Conservation (phyloP, 306 rosid genomes). For the Cajanus cajan region DNA sequence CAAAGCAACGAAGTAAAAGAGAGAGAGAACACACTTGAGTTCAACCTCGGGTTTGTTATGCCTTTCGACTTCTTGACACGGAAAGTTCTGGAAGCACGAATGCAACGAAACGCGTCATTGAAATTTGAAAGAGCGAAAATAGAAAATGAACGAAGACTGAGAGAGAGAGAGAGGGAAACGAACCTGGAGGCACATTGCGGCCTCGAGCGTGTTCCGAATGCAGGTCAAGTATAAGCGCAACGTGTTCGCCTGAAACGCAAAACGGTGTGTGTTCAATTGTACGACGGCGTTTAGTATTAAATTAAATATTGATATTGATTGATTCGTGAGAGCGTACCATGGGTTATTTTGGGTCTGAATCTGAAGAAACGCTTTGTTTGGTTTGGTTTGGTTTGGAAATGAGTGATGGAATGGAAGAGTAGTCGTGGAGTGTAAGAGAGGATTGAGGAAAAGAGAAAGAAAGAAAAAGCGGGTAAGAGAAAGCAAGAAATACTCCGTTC, state of each 20-base stretch:
- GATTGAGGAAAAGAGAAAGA: not conserved
- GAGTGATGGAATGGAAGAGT: not conserved
- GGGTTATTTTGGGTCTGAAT: not conserved
- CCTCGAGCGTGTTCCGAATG: constrained; percentile 89
- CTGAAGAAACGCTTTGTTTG: not conserved
- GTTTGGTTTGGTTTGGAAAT: not conserved
- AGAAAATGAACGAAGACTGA: not conserved
- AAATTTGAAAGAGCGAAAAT: not conserved
- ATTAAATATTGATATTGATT: not conserved
- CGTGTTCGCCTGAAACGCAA: constrained; percentile 53
- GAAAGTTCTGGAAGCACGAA: constrained; percentile 65
- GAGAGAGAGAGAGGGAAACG: not conserved
- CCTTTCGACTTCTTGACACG: constrained; percentile 99
- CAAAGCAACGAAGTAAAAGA: too few relatives aligned
- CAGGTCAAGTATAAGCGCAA: constrained; percentile 79
- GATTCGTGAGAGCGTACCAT: not conserved
- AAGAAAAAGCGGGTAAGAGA: not conserved
- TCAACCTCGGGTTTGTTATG: constrained; percentile 99
- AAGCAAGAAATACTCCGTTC: not conserved
- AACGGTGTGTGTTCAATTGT: not conserved
- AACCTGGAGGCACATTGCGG: constrained; percentile 97
- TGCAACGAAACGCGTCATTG: too few relatives aligned
- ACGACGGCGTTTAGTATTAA: not conserved
- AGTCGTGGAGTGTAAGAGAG: not conserved
- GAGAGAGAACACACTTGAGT: constrained; percentile 60